These are phyloP conservation scores for Aspergillus sclerotiicarbonarius DNA, from an alignment of 495 filamentous ascomycete species.

Conservation along the genomic window DNA sequence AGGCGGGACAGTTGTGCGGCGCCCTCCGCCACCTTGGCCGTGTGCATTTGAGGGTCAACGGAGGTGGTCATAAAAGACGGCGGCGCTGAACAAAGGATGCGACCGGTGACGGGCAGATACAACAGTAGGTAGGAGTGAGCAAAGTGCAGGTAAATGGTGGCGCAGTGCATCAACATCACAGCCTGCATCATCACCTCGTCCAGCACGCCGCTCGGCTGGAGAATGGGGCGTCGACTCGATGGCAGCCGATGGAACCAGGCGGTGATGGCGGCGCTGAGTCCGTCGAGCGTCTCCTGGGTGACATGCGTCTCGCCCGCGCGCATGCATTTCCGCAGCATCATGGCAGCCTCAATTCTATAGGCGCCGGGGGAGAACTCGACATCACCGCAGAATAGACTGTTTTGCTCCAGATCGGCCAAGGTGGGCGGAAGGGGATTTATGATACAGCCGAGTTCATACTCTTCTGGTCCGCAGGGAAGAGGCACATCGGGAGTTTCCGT, in stretches of 20 bases:
- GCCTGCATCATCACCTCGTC: slow-evolving; percentile 10
- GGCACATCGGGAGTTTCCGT: neutral
- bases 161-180: slow-evolving; percentile 12
- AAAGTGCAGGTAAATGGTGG: slow-evolving; percentile 11
- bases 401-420: slow-evolving; percentile 3
- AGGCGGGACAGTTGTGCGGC: slow-evolving; percentile 5
- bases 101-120: slow-evolving; percentile 6
- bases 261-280: slow-evolving; percentile 4
- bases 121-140: slow-evolving; percentile 4
- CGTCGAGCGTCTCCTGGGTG: neutral
- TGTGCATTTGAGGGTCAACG: slow-evolving; percentile 5
- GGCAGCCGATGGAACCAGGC: slow-evolving; percentile 11
- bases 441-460: neutral
- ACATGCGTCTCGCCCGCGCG: neutral
- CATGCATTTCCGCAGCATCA: slow-evolving; percentile 2
- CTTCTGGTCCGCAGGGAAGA: slow-evolving; percentile 2
- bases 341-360: slow-evolving; percentile 5
- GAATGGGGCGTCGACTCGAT: neutral
- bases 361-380: slow-evolving; percentile 4
- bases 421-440: neutral
- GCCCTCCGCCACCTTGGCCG: neutral
- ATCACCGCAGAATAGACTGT: neutral
- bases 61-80: neutral
- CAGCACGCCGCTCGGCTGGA: neutral
- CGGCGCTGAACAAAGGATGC: slow-evolving; percentile 4